These are phyloP conservation scores for Dryas integrifolia DNA, from an alignment of 331 rosid genomes.

Conservation along the genomic window DNA sequence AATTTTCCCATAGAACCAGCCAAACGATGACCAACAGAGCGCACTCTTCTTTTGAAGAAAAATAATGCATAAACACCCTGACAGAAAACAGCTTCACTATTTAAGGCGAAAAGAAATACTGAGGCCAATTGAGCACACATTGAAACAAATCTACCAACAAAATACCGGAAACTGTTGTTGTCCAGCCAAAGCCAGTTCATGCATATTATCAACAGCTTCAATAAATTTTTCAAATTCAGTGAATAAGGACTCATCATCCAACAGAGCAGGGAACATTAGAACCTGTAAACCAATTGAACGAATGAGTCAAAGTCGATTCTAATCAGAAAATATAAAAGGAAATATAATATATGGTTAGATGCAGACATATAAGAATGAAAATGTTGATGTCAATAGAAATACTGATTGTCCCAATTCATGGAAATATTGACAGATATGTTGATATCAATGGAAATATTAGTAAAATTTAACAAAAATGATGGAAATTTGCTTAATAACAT, in stretches of 20 bases:
- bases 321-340: neutral
- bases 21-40: slow-evolving; percentile 90
- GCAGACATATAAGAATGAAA: neutral
- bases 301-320: neutral
- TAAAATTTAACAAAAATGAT: no score
- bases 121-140: neutral
- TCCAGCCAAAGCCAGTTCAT: slow-evolving; percentile 86
- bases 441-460: neutral
- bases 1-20: slow-evolving; percentile 85
- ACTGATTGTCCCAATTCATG: neutral
- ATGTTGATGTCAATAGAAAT: neutral
- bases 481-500: no score
- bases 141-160: slow-evolving; percentile 18
- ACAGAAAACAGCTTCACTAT: slow-evolving; percentile 27
- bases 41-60: slow-evolving; percentile 86
- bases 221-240: slow-evolving; percentile 84
- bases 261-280: slow-evolving; percentile 76
- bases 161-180: slow-evolving; percentile 92
- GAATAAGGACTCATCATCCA: slow-evolving; percentile 71
- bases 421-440: no score
- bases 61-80: slow-evolving; percentile 93
- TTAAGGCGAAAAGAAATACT: slow-evolving; percentile 30
- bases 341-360: neutral
- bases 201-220: slow-evolving; percentile 80
- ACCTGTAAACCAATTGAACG: slow-evolving; percentile 43